phyloP scores from a whole-genome alignment of 352 stramenopile genomes.

The Phytophthora hibernalis region DNA sequence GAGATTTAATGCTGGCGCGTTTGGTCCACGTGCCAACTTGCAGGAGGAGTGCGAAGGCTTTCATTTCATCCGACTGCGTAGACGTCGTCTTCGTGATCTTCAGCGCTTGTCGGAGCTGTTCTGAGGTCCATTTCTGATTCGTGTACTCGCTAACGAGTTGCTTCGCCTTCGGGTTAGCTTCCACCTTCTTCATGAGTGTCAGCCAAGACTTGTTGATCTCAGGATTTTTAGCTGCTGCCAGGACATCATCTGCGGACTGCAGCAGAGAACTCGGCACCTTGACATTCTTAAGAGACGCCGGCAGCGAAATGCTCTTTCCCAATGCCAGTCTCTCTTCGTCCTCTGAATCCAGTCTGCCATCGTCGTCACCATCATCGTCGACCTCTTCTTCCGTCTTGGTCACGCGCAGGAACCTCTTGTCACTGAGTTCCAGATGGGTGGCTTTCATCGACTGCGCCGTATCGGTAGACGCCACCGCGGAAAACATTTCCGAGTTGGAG shows the following conservation, averaged over 20 bases:
- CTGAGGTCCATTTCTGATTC: neutral
- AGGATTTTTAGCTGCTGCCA: neutral
- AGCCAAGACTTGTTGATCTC: neutral
- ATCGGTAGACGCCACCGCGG: neutral
- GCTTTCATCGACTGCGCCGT: neutral
- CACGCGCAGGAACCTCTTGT: neutral
- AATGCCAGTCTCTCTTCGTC: neutral
- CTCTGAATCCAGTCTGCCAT: neutral
- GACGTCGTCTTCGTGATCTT: neutral
- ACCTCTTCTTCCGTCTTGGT: neutral
- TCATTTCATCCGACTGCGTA: neutral
- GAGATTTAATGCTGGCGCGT: neutral
- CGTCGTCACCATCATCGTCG: neutral
- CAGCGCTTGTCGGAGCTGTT: neutral
- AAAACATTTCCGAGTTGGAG: neutral
- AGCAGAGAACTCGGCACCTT: neutral
- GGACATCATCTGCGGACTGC: neutral
- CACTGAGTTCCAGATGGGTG: neutral
- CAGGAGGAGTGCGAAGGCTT: neutral
- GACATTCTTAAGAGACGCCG: neutral
- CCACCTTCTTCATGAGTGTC: neutral
- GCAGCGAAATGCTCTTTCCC: neutral
- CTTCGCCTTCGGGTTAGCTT: neutral
- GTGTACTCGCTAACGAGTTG: neutral
- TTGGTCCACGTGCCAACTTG: neutral